Base-by-base conservation (phyloP, 768 basidiomycete genomes). In the Auricularia cornea region DNA sequence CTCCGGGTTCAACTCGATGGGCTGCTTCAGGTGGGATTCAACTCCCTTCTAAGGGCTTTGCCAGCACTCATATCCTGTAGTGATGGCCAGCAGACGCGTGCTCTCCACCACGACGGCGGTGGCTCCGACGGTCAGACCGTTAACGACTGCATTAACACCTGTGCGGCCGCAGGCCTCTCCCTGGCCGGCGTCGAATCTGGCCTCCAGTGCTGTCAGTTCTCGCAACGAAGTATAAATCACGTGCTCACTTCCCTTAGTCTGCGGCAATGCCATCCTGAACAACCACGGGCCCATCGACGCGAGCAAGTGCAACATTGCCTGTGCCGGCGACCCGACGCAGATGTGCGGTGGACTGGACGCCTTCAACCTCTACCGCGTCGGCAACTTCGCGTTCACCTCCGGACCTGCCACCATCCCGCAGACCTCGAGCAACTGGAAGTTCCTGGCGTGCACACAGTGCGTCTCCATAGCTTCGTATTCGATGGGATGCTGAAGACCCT, bases 181-280 rank as follows among this genome's bases (percentile, higher is more conserved):
- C 89, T 82, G 66, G 88, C 89, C n/a, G 90, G 90, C 18, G 79
- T 85, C 23, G 90, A 91, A 73, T 90, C 79, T 65, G 82, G 78
- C 23, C 76, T 81, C 63, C 82, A 87, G 72, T 88, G 85, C 74
- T 87, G 85, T 86, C 71, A 64, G 81, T 69, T n/a, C 26, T 66
- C 60, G 59, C n/a, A 8, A 30, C 31, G 41, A 5, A 28, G n/a
- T 20, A 65, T 18, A 12, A 51, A 38, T 33, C n/a, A 54, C 57
- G 60, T 56, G n/a, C 48, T 33, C 31, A 59, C 62, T 20, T 31
- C 51, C 52, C 60, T 52, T 63, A 90, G 88, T 87, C 70, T 91
- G 89, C 68, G 88, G 82, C 59, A 82, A 89, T 67, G 68, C 65
- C 32, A 74, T 88, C 31, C 72, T 76, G 20, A 75, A 80, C 63